Evolutionary conservation across 2,329 filamentous ascomycete genomes (phyloP), one percentile per base, ranked within the genome.

Genomic region (Zasmidium citrigriseum): DNA sequence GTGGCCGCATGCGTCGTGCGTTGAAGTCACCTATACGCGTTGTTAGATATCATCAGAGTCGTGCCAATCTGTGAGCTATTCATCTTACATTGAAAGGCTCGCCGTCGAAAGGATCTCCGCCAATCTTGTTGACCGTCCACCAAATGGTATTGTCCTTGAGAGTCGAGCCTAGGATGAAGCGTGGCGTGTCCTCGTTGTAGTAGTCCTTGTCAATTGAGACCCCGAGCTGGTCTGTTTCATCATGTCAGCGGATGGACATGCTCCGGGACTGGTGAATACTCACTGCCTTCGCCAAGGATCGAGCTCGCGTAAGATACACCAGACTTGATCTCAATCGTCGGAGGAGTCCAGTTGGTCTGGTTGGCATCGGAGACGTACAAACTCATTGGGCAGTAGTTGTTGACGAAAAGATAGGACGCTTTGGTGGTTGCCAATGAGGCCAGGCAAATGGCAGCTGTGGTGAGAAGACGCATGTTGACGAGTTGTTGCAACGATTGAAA

Each of bases 321-420:
- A 46, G 62, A 55, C 21, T 55, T 24, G 11, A 68, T 53, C n/a
- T 65, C 57, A 45, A 57, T 27, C n/a, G 27, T 20, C n/a, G 50
- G 27, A 25, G 38, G 18, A 60, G 63, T 20, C 56, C 61, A 24
- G 49, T 53, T 52, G 7, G 61, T 59, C 25, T 63, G 60, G 53
- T 68, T 66, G 59, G 61, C 59, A 53, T 67, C 63, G 20, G 67
- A 68, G 46, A 72, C 55, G 55, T 57, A 73, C 46, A 70, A 57
- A 12, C 57, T 54, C 24, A 58, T 49, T 12, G 56, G 34, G 62
- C 71, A 73, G 60, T 66, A 66, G 56, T 70, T 70, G 50, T 65
- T 55, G 58, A 73, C 59, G 29, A 62, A 48, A 9, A 64, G 56
- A 16, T 49, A 16, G 1, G 63, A 58, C 4, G 57, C 57, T 52